Conservation (phyloP, 257 asterid genomes). For the Solanum raphanifolium region DNA sequence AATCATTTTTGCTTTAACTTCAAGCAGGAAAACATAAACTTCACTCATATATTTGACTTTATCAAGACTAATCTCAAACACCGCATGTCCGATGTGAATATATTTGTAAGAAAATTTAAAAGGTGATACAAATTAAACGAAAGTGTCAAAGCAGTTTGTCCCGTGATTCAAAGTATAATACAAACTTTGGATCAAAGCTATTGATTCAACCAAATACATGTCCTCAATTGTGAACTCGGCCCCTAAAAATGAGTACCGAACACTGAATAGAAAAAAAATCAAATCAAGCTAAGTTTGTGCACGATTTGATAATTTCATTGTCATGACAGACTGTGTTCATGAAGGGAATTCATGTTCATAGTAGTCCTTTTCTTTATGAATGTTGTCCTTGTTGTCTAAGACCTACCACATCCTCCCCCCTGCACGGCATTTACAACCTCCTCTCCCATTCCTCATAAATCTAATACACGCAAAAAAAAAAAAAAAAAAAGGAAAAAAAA, state of each 20-base stretch:
- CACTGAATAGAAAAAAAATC: not conserved
- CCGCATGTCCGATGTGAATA: not conserved
- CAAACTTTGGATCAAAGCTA: not conserved
- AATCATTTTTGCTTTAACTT: not conserved
- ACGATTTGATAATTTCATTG: not conserved
- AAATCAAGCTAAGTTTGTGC: not conserved
- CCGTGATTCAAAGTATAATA: not conserved
- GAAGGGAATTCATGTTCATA: not conserved
- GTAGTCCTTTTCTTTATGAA: not conserved
- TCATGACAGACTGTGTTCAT: not conserved
- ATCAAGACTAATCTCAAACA: not conserved
- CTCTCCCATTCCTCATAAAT: not conserved
- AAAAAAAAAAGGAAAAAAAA: too few relatives aligned
- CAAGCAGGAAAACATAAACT: not conserved
- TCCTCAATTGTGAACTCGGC: accelerated
- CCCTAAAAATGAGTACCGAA: not conserved
- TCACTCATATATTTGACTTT: not conserved
- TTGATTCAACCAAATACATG: not conserved
- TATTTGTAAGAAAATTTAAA: not conserved
- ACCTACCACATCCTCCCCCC: not conserved
- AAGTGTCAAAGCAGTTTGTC: not conserved
- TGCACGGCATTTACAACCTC: not conserved
- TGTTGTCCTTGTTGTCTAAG: not conserved
- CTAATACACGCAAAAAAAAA: not conserved
- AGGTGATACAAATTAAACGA: not conserved